phyloP scores from a whole-genome alignment of 768 basidiomycete species.

The Tylopilus vinaceipallidus region DNA sequence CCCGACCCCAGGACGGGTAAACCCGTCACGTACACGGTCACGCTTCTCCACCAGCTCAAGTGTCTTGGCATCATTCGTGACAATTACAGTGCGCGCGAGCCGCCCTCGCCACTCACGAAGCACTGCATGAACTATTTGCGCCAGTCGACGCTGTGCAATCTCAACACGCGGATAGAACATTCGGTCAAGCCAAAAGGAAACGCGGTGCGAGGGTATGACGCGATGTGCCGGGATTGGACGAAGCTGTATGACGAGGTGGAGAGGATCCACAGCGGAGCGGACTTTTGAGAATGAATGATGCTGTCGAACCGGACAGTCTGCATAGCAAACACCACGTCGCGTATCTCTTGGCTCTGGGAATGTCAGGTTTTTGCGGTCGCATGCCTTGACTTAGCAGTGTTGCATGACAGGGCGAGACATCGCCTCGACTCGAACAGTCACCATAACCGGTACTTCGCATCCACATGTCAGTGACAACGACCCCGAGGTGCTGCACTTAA shows the following conservation, averaged over 20 bases:
- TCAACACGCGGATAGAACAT: conserved; percentile 13
- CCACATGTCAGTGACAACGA: no score
- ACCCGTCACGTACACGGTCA: conserved; percentile 12
- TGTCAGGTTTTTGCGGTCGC: no score
- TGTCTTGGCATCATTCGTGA: conserved; percentile 13
- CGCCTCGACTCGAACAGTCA: background rate
- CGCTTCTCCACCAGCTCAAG: conserved; percentile 12
- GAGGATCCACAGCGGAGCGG: conserved; percentile 1
- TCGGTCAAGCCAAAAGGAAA: conserved; percentile 9
- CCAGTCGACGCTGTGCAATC: conserved; percentile 12
- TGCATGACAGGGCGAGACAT: no score
- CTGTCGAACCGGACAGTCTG: no score
- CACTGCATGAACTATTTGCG: conserved; percentile 11
- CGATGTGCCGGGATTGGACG: conserved; percentile 13
- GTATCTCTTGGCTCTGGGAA: no score
- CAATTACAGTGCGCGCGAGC: background rate
- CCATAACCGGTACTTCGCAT: no score
- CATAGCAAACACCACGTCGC: no score
- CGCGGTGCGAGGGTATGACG: conserved; percentile 9
- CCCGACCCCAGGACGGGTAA: conserved; percentile 11
- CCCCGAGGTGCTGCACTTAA: no score
- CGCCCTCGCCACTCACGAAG: conserved; percentile 7
- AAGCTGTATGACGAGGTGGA: conserved; percentile 13
- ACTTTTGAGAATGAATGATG: background rate
- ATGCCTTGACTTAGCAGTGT: background rate